phyloP scores from a whole-genome alignment of 805 yeast species.

The Wickerhamiella bombiphila region DNA sequence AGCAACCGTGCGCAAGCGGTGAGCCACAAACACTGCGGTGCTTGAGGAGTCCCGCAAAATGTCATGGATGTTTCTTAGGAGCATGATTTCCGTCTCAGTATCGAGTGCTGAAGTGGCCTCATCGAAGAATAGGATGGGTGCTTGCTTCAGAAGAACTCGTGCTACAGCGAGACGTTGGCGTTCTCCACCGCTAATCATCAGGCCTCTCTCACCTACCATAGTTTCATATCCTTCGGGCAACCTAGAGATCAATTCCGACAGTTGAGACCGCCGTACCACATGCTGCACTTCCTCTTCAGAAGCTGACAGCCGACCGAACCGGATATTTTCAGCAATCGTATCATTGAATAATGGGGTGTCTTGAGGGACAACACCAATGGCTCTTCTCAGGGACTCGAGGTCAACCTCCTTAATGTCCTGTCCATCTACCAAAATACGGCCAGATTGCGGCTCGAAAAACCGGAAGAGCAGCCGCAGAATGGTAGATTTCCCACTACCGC shows the following conservation, averaged over 20 bases:
- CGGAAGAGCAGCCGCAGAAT: constrained; percentile 70
- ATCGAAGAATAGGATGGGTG: constrained; percentile 88
- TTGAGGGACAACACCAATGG: constrained; percentile 91
- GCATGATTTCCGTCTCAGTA: constrained; percentile 85
- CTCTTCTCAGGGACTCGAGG: constrained; percentile 54
- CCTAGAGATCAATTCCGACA: constrained; percentile 45
- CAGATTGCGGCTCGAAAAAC: constrained; percentile 70
- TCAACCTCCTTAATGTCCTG: constrained; percentile 69
- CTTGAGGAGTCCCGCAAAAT: constrained; percentile 44
- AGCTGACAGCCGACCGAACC: constrained; percentile 70
- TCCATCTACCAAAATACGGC: constrained; percentile 74
- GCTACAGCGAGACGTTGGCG: constrained; percentile 92
- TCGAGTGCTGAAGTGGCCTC: constrained; percentile 94
- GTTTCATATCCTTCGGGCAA: constrained; percentile 78
- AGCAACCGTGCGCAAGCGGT: constrained; percentile 81
- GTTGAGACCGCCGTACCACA: constrained; percentile 56
- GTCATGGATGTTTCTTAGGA: constrained; percentile 56
- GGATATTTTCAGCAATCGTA: constrained; percentile 69
- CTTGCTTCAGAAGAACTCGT: constrained; percentile 65
- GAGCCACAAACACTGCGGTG: constrained; percentile 88
- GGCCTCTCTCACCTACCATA: constrained; percentile 87
- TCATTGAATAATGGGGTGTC: constrained; percentile 94
- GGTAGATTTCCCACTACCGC: constrained; percentile 93
- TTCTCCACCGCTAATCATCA: constrained; percentile 99
- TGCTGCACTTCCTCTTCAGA: constrained; percentile 51